phyloP scores from a whole-genome alignment of 1,284 basidiomycete species.

The Cryptococcus wingfieldii region DNA sequence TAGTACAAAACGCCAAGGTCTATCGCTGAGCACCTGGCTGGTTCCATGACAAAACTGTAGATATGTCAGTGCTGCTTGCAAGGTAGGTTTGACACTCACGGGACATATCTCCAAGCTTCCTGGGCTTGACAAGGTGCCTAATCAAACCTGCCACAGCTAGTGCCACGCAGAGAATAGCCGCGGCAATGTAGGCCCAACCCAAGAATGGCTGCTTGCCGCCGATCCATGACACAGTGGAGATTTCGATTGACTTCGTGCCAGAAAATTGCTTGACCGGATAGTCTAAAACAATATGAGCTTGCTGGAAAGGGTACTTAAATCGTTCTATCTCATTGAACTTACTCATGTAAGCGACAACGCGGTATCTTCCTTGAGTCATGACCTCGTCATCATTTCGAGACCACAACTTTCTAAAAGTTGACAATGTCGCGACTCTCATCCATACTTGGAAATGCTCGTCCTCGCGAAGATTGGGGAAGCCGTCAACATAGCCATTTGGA shows the following conservation, averaged over 20 bases:
- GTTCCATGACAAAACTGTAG: constrained; percentile 75
- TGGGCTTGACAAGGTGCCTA: constrained; percentile 86
- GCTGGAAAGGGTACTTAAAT: not conserved
- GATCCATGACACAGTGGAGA: constrained; percentile 96
- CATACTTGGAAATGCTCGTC: constrained; percentile 99
- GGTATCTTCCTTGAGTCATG: constrained; percentile 72
- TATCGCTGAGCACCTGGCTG: constrained; percentile 43
- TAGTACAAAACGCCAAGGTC: not conserved
- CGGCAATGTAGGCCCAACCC: constrained; percentile 92
- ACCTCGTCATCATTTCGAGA: constrained; percentile 78
- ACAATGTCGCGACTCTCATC: constrained; percentile 97
- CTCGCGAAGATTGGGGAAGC: constrained; percentile 68
- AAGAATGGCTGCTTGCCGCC: constrained; percentile 92
- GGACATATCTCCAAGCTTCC: constrained; percentile 58
- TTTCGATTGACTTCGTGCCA: constrained; percentile 94
- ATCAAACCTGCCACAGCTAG: constrained; percentile 85
- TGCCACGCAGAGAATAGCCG: constrained; percentile 79
- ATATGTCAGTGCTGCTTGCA: not conserved
- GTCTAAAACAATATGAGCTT: constrained; percentile 55
- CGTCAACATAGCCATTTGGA: constrained; percentile 69
- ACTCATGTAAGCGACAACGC: constrained; percentile 78
- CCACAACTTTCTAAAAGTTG: constrained; percentile 93
- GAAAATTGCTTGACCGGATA: constrained; percentile 88
- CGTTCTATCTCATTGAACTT: constrained; percentile 16
- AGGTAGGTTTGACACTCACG: constrained; percentile 13